Percentiles rank a stretch among this genome's conserved stretches.
phyloP scores from a whole-genome alignment of 345 rosid species.

The Eucalyptus cloeziana region DNA sequence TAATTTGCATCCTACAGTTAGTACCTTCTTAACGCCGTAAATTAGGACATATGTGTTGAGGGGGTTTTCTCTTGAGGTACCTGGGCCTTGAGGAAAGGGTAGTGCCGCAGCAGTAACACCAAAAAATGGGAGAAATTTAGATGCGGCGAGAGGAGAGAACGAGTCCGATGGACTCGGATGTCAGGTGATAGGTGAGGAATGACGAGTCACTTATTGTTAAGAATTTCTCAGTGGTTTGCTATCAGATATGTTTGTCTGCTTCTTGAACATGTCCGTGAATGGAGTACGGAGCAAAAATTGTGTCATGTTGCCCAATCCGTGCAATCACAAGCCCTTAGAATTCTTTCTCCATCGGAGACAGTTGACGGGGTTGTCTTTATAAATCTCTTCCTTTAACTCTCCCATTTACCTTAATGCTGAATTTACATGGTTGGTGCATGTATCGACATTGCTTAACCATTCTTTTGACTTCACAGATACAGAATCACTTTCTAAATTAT shows the following conservation, averaged over 20 bases:
- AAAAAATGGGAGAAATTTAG: background rate
- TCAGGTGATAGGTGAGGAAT: background rate
- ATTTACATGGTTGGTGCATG: background rate
- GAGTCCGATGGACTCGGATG: background rate
- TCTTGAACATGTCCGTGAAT: constrained; percentile 68
- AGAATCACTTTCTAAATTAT: background rate
- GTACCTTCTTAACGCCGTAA: background rate
- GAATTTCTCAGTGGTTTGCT: background rate
- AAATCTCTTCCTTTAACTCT: background rate
- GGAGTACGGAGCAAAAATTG: constrained; percentile 83
- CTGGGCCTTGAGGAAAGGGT: background rate
- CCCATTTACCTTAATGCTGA: background rate
- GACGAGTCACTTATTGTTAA: background rate
- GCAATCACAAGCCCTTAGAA: constrained; percentile 52
- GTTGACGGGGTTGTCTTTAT: constrained; percentile 35
- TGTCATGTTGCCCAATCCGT: constrained; percentile 78
- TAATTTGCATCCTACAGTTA: too few species aligned
- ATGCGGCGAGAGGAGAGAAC: background rate
- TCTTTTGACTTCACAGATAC: background rate
- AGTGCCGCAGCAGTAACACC: accelerated
- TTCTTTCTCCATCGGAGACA: constrained; percentile 65
- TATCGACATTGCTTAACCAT: background rate
- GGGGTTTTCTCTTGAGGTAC: background rate
- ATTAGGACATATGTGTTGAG: background rate
- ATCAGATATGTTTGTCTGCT: constrained; percentile 45